Evolutionary conservation across 1,284 basidiomycete genomes (phyloP).

Genomic region (Cronartium quercuum): DNA sequence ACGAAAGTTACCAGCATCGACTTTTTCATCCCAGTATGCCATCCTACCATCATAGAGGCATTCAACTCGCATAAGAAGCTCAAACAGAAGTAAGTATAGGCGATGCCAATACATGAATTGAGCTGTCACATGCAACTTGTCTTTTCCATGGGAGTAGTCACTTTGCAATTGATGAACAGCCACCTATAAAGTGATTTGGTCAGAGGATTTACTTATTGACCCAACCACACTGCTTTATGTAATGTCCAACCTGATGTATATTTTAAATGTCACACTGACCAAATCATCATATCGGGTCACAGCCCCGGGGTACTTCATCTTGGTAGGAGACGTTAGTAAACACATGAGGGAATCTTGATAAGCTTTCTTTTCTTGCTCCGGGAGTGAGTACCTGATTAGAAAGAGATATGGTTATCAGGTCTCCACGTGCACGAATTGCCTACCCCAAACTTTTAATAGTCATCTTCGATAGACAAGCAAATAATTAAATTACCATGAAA

Average conservation of each 20-base stretch:
- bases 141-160: slow-evolving; percentile 27
- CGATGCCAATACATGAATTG: slow-evolving; percentile 26
- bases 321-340: slow-evolving; percentile 17
- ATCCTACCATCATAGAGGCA: slow-evolving; percentile 24
- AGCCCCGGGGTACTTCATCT: slow-evolving; percentile 34
- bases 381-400: slow-evolving; percentile 12
- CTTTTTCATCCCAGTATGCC: slow-evolving; percentile 35
- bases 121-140: slow-evolving; percentile 31
- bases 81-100: slow-evolving; percentile 31
- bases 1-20: slow-evolving; percentile 30
- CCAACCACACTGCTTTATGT: too few relatives aligned
- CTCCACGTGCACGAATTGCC: too few relatives aligned
- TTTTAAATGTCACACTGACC: background rate
- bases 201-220: too few relatives aligned
- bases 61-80: slow-evolving; percentile 20
- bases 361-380: slow-evolving; percentile 14
- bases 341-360: slow-evolving; percentile 10
- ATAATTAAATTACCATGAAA: background rate
- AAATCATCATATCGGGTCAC: slow-evolving; percentile 32
- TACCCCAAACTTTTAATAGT: too few relatives aligned
- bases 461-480: too few relatives aligned
- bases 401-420: too few relatives aligned
- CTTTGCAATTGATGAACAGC: slow-evolving; percentile 35
- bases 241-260: too few relatives aligned
- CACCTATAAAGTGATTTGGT: slow-evolving; percentile 13